Evolutionary conservation across 169 alveolate species (phyloP).

Genomic region (Ichthyophthirius multifiliis): DNA sequence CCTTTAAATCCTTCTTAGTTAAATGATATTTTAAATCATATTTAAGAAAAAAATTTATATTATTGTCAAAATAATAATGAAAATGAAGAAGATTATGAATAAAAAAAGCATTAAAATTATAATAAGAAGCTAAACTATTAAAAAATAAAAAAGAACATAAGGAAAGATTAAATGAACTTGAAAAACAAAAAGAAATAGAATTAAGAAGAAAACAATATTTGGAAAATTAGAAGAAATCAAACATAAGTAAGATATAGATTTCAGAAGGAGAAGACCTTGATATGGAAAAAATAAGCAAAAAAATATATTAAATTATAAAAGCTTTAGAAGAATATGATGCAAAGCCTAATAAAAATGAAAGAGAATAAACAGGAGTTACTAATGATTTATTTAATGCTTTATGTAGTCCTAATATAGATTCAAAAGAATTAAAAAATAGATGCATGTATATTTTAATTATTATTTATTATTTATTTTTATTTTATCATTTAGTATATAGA

Average conservation of each 20-base stretch:
- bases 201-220: not conserved
- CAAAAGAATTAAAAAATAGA: not conserved
- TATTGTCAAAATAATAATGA: conserved; percentile 21
- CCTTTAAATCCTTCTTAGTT: not conserved
- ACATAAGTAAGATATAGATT: not conserved
- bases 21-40: conserved; percentile 3
- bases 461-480: not conserved
- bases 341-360: not conserved
- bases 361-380: not conserved
- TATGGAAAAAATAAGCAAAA: not conserved
- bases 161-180: not conserved
- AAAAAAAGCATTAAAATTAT: conserved; percentile 7
- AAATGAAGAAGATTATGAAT: conserved; percentile 26
- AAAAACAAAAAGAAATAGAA: conserved; percentile 7
- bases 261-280: conserved; percentile 14
- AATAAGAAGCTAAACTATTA: not conserved
- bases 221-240: not conserved
- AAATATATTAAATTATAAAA: not conserved
- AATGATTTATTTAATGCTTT: not conserved
- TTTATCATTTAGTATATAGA: not conserved
- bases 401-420: not conserved
- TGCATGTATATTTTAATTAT: not conserved
- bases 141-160: not conserved
- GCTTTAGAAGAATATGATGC: not conserved
- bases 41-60: conserved; percentile 33